phyloP scores from a whole-genome alignment of 306 rosid species.

The Malus orientalis region DNA sequence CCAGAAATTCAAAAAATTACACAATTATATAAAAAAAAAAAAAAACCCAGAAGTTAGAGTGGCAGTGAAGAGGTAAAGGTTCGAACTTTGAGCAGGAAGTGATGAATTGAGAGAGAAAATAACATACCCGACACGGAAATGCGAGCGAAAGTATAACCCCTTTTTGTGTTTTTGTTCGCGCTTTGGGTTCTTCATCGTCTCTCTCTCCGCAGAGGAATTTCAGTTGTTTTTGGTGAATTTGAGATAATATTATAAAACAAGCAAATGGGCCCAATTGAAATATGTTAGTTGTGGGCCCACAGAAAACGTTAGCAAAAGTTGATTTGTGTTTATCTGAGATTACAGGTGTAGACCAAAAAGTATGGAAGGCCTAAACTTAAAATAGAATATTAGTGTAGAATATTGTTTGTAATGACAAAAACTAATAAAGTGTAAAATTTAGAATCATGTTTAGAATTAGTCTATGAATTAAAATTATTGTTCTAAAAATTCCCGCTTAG shows the following conservation, averaged over 20 bases:
- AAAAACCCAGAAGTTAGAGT: background rate
- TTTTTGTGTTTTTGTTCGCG: background rate
- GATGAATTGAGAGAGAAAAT: background rate
- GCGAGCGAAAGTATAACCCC: slow-evolving; percentile 1
- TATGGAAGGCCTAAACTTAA: too few relatives aligned
- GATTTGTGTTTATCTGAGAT: background rate
- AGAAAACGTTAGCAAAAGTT: background rate
- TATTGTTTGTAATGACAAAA: too few relatives aligned
- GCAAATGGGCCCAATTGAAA: background rate
- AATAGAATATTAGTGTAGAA: too few relatives aligned
- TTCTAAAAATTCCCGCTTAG: too few relatives aligned
- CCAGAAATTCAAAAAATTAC: background rate
- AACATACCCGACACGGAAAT: background rate
- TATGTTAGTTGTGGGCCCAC: background rate
- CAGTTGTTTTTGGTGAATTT: background rate
- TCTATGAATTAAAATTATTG: too few relatives aligned
- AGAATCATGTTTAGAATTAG: too few relatives aligned
- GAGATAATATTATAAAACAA: background rate
- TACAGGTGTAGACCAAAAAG: background rate
- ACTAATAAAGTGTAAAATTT: too few relatives aligned
- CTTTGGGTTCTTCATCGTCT: slow-evolving; percentile 10
- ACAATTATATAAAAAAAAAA: background rate
- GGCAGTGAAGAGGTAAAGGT: background rate
- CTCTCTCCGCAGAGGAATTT: background rate
- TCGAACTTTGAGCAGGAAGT: background rate